A percentile compares a stretch with the other conserved stretches of the same genome.
These are phyloP conservation scores for Coleophoma eucalyptorum DNA, from an alignment of 2,329 filamentous ascomycete species.

Conservation along the genomic window DNA sequence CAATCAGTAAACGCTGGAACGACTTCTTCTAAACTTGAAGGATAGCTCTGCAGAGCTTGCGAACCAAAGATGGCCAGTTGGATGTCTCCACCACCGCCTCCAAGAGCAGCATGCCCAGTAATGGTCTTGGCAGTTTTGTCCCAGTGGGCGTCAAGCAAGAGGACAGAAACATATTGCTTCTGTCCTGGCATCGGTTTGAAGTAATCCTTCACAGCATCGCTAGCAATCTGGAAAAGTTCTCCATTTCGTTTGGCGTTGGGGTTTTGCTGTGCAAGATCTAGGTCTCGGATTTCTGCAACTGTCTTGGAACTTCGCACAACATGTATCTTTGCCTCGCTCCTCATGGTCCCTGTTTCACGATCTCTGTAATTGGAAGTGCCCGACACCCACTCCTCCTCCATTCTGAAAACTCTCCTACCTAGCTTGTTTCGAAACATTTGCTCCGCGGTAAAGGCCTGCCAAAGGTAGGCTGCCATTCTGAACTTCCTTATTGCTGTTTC, in stretches of 20 bases:
- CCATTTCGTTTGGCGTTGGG: conserved; percentile 63
- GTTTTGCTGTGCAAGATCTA: conserved; percentile 77
- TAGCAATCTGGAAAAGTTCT: conserved; percentile 73
- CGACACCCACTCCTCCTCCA: conserved; percentile 92
- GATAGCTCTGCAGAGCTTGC: conserved; percentile 88
- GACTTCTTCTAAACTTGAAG: conserved; percentile 83
- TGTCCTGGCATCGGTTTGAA: conserved; percentile 74
- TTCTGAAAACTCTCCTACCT: conserved; percentile 80
- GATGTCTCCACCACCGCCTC: conserved; percentile 68
- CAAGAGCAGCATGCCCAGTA: conserved; percentile 79
- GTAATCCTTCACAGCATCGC: conserved; percentile 72
- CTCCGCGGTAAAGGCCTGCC: conserved; percentile 96
- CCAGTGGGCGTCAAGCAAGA: conserved; percentile 89
- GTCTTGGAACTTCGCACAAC: conserved; percentile 81
- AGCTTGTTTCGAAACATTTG: conserved; percentile 92
- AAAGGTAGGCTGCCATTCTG: conserved; percentile 90
- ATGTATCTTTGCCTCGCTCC: conserved; percentile 88
- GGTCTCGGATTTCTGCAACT: conserved; percentile 74
- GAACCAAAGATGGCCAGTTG: conserved; percentile 90
- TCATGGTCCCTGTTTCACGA: conserved; percentile 65
- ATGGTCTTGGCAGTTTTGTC: conserved; percentile 68
- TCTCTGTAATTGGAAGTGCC: conserved; percentile 79
- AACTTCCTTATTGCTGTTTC: conserved; percentile 84
- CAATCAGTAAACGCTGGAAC: conserved; percentile 87
- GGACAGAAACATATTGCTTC: conserved; percentile 81